Percentiles rank a stretch among this genome's conserved stretches.
Conservation (phyloP, 495 filamentous ascomycete genomes). For the Terfezia boudieri region DNA sequence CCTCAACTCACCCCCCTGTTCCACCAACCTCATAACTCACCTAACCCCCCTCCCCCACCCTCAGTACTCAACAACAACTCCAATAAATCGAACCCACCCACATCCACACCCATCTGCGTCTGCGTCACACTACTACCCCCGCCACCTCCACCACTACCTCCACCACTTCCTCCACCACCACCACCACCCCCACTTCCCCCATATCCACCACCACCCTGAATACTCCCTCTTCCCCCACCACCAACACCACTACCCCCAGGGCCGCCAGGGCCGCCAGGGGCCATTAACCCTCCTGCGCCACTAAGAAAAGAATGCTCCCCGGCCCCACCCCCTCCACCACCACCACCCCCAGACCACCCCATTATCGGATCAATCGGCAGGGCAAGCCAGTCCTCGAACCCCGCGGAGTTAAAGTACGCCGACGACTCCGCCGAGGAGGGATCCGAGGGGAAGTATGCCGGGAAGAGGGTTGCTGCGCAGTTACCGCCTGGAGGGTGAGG, state of each 20-base stretch:
- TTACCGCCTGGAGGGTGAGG: neutral
- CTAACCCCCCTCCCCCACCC: neutral
- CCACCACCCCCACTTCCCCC: neutral
- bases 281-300: conserved; percentile 9
- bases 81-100: neutral
- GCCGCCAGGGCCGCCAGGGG: neutral
- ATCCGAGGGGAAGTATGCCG: neutral
- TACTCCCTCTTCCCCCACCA: neutral
- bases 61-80: neutral
- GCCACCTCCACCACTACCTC: neutral
- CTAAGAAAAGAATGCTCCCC: conserved; percentile 10
- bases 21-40: too few relatives aligned
- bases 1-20: too few relatives aligned
- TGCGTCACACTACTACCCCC: neutral
- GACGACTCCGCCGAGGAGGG: neutral
- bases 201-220: neutral
- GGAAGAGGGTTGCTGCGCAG: neutral
- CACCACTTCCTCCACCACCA: neutral
- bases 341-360: conserved; percentile 4
- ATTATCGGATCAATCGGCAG: conserved; percentile 16
- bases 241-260: neutral
- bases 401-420: neutral
- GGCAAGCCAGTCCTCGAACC: conserved; percentile 16
- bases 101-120: neutral
- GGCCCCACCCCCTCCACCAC: conserved; percentile 10